Percentiles rank a stretch among this genome's conserved stretches.
Conservation (phyloP, 1,284 basidiomycete genomes). For the Athelia sp. region DNA sequence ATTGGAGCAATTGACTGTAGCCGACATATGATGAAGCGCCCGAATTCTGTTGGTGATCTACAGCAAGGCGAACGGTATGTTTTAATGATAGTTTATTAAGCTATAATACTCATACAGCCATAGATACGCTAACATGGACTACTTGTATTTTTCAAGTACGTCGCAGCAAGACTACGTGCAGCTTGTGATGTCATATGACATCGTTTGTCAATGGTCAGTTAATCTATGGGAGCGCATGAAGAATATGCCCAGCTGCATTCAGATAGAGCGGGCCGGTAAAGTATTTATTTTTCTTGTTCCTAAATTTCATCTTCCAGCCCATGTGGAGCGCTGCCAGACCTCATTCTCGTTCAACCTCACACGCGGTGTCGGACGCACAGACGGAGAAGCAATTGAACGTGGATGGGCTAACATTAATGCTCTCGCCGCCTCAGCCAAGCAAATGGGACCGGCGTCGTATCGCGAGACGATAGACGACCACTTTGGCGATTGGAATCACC, state of each 20-base stretch:
- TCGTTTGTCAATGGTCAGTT: slow-evolving; percentile 6
- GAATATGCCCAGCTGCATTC: not conserved
- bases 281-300: slow-evolving; percentile 10
- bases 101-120: not conserved
- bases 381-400: slow-evolving; percentile 20
- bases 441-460: slow-evolving; percentile 17
- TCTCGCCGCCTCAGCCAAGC: slow-evolving; percentile 10
- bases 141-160: not conserved
- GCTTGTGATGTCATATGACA: slow-evolving; percentile 7
- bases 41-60: slow-evolving; percentile 5
- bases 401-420: slow-evolving; percentile 17
- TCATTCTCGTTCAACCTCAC: slow-evolving; percentile 15
- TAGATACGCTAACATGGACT: slow-evolving; percentile 1
- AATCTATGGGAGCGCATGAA: not conserved
- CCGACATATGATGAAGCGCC: slow-evolving; percentile 5
- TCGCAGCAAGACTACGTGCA: too few species aligned
- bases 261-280: too few species aligned
- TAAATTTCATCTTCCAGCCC: slow-evolving; percentile 14
- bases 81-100: slow-evolving; percentile 3
- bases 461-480: slow-evolving; percentile 18
- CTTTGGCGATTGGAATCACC: slow-evolving; percentile 20
- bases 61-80: slow-evolving; percentile 8
- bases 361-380: slow-evolving; percentile 10
- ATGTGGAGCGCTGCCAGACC: slow-evolving; percentile 12
- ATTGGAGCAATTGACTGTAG: slow-evolving; percentile 6